Percentiles rank a stretch among this genome's conserved stretches.
Evolutionary conservation across 2,329 filamentous ascomycete genomes (phyloP).

Genomic region (Xylaria sp.): DNA sequence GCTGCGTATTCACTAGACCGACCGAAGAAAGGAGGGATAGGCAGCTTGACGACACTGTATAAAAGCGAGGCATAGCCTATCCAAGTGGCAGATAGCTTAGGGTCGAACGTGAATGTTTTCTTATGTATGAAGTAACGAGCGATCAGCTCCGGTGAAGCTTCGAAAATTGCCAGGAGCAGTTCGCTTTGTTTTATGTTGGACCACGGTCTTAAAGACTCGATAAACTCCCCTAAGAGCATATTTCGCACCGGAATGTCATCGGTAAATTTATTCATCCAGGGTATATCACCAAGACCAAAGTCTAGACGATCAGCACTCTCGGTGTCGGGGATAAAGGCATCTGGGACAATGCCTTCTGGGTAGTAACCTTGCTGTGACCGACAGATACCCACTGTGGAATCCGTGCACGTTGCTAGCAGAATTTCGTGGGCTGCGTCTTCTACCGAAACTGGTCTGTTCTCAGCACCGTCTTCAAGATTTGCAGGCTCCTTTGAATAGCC

Average conservation of each 20-base stretch:
- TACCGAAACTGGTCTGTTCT: constrained; percentile 60
- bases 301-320: constrained; percentile 63
- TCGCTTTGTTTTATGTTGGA: constrained; percentile 83
- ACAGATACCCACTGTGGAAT: constrained; percentile 76
- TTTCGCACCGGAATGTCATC: constrained; percentile 81
- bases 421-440: constrained; percentile 79
- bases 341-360: constrained; percentile 73
- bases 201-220: constrained; percentile 83
- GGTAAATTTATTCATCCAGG: constrained; percentile 74
- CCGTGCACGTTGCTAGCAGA: constrained; percentile 79
- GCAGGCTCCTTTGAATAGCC: constrained; percentile 62
- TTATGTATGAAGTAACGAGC: constrained; percentile 88
- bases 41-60: constrained; percentile 80
- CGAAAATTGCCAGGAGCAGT: constrained; percentile 82
- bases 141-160: constrained; percentile 83
- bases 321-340: constrained; percentile 51
- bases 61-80: constrained; percentile 91
- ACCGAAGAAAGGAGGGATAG: constrained; percentile 78
- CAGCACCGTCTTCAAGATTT: constrained; percentile 52
- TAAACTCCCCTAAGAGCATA: constrained; percentile 79
- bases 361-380: constrained; percentile 86
- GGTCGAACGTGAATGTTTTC: constrained; percentile 84
- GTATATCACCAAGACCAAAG: constrained; percentile 74
- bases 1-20: constrained; percentile 69
- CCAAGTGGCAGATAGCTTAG: constrained; percentile 93